Evolutionary conservation across 805 yeast species (phyloP), one percentile per base, ranked within the genome.

Genomic region (Metschnikowia baotianmanensis): DNA sequence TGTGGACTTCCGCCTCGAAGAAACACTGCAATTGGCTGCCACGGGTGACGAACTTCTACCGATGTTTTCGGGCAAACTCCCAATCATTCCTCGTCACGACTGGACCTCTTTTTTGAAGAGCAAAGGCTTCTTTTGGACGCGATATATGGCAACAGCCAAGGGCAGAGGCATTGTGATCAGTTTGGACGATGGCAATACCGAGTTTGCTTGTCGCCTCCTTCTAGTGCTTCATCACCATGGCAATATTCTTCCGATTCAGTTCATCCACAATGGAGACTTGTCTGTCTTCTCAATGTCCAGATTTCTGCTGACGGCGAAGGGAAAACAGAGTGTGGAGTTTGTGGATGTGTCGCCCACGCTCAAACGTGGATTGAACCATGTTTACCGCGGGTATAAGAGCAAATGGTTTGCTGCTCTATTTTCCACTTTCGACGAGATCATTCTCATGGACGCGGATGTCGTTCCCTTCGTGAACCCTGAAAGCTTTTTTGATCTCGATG

Each of bases 341-440:
- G 31, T 45, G 30, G 43, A 42, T 38, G 48, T 63, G 11, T 46
- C 45, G 15, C 43, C 42, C 2, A 31, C 57, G 5, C 41, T 67
- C 21, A 35, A 42, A 1, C 40, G 45, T 5, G 50, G 42, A 1
- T 51, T 42, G 40, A 46, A 52, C 28, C 44, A 45, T 31, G 27
- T 49, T 6, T 65, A 67, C 40, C 48, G 56, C 3, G 61, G 66
- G 5, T 69, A 62, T 43, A 55, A 62, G 16, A 48, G 40, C 40
- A 48, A 48, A 35, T 46, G 50, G 50, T 34, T 48, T 29, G 52
- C 52, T 5, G 47, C 44, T 6, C 43, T 48, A 13, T 48, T 48
- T 40, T 43, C 35, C 30, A 41, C 50, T 1, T 78, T 77, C 50
- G 69, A 70, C 26, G 47, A 47, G 28, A 45, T 47, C 21, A 40